A percentile compares a stretch with the other conserved stretches of the same genome.
Evolutionary conservation across 148 eudicot genomes (phyloP).

Genomic region (Tetragonia tetragonoides): DNA sequence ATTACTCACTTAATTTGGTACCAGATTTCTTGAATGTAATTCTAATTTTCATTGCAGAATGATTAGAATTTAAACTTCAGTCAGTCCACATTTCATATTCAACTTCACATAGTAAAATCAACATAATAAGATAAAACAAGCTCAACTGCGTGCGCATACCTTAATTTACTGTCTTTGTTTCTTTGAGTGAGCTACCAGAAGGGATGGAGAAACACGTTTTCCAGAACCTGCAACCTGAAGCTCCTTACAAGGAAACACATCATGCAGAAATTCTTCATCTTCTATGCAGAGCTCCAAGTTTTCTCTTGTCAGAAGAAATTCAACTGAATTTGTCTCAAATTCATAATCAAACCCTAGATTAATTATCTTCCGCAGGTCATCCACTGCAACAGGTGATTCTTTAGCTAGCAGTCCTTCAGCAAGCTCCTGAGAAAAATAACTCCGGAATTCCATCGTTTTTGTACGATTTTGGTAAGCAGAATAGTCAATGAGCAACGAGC

Average conservation of each 20-base stretch:
- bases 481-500: neutral
- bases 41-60: too few relatives aligned
- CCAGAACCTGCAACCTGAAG: neutral
- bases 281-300: slow-evolving; percentile 14
- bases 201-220: slow-evolving; percentile 10
- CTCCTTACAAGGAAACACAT: neutral
- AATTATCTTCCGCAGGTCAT: slow-evolving; percentile 8
- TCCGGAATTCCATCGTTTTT: slow-evolving; percentile 5
- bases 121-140: too few relatives aligned
- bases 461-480: neutral
- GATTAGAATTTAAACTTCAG: too few relatives aligned
- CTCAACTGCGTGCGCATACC: too few relatives aligned
- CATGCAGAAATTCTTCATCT: slow-evolving; percentile 14
- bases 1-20: too few relatives aligned
- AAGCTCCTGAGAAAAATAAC: slow-evolving; percentile 18
- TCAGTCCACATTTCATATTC: too few relatives aligned
- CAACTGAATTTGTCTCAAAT: slow-evolving; percentile 10
- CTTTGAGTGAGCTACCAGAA: neutral
- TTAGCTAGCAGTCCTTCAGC: slow-evolving; percentile 14
- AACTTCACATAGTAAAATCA: too few relatives aligned
- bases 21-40: too few relatives aligned
- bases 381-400: neutral
- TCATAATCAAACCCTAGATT: slow-evolving; percentile 15
- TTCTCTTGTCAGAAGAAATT: slow-evolving; percentile 16
- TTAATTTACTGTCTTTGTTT: neutral